Percentiles rank a stretch among this genome's conserved stretches.
Evolutionary conservation across 805 yeast species (phyloP).

Genomic region (Ogataea nakhonphanomensis): DNA sequence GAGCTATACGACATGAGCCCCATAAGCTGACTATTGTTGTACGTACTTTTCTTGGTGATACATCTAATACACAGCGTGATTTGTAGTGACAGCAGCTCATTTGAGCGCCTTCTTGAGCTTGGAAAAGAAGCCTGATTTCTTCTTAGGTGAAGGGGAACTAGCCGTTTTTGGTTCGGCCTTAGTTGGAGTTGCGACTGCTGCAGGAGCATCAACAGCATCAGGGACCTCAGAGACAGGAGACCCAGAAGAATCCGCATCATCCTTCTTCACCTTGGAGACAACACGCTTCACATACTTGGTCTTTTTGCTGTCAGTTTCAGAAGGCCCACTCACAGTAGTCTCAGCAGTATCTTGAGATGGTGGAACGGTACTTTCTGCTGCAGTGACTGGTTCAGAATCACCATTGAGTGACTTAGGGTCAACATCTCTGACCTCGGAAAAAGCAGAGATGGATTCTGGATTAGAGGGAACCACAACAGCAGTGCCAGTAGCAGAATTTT

Average conservation of each 20-base stretch:
- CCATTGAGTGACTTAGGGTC: conserved; percentile 58
- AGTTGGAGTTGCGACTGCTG: conserved; percentile 4
- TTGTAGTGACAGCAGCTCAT: conserved; percentile 15
- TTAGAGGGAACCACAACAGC: conserved; percentile 27
- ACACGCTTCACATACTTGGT: conserved; percentile 33
- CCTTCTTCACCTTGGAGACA: conserved; percentile 30
- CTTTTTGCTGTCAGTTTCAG: conserved; percentile 18
- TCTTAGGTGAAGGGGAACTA: conserved; percentile 25
- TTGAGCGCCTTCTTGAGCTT: conserved; percentile 40
- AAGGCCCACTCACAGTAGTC: conserved; percentile 12
- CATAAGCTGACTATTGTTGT: too few relatives aligned
- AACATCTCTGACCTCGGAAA: conserved; percentile 52
- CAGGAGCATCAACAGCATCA: conserved; percentile 10
- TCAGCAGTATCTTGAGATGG: conserved; percentile 10
- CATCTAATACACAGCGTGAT: conserved; percentile 3
- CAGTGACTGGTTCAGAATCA: conserved; percentile 19
- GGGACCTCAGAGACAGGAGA: conserved; percentile 2
- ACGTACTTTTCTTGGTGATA: neutral
- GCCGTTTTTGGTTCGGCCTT: conserved; percentile 10
- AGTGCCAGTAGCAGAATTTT: conserved; percentile 26
- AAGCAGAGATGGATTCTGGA: conserved; percentile 44
- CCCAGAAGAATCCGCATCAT: conserved; percentile 8
- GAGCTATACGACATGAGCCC: too few relatives aligned
- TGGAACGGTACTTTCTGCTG: neutral
- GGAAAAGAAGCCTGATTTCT: conserved; percentile 41